Evolutionary conservation across 768 basidiomycete genomes (phyloP).

Genomic region (Tylopilus plumbeoviolaceoides): DNA sequence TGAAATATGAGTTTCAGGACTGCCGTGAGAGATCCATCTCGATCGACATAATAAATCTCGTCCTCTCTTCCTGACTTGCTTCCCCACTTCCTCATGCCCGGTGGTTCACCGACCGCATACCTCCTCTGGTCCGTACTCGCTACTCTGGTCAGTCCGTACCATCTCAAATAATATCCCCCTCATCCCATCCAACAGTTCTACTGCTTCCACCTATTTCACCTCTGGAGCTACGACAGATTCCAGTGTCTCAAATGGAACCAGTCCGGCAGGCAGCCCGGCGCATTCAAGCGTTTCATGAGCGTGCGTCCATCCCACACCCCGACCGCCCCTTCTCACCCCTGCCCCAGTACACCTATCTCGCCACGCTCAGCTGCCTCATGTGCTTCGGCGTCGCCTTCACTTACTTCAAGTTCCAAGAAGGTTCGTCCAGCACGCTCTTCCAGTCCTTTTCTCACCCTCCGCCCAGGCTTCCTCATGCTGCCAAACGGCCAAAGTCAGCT

Average conservation of each 20-base stretch:
- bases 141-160: conserved; percentile 46
- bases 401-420: conserved; percentile 69
- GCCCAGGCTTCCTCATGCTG: conserved; percentile 15
- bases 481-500: conserved; percentile 11
- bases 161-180: neutral
- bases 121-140: conserved; percentile 75
- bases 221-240: conserved; percentile 80
- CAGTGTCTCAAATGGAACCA: conserved; percentile 66
- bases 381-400: conserved; percentile 61
- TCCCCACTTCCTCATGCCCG: conserved; percentile 50
- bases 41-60: conserved; percentile 1
- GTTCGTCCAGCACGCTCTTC: conserved; percentile 30
- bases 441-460: neutral
- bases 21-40: neutral
- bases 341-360: conserved; percentile 75
- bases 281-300: conserved; percentile 90
- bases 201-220: conserved; percentile 62
- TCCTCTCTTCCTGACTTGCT: neutral
- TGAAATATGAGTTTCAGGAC: neutral
- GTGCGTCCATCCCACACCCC: conserved; percentile 38
- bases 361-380: conserved; percentile 60
- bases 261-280: conserved; percentile 72
- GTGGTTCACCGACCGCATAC: conserved; percentile 69
- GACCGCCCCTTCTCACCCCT: conserved; percentile 10
- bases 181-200: conserved; percentile 46